phyloP scores from a whole-genome alignment of 2,329 filamentous ascomycete species.

The Metarhizium guizhouense region DNA sequence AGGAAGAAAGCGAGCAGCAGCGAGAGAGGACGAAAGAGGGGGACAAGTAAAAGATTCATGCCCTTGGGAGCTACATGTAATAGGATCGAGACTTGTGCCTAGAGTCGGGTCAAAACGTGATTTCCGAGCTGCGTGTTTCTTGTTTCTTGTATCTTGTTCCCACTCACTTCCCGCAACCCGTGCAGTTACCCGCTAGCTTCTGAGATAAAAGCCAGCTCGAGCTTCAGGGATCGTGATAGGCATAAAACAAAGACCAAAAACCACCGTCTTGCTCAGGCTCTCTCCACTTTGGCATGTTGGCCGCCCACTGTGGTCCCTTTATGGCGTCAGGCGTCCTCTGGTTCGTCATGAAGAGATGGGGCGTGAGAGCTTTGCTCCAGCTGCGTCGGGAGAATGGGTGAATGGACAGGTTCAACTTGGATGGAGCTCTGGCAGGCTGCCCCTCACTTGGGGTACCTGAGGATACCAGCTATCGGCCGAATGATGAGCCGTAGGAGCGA shows the following conservation, averaged over 20 bases:
- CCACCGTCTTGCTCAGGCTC: neutral
- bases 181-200: too few species aligned
- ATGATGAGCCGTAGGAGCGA: too few species aligned
- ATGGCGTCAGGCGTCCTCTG: neutral
- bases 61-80: too few species aligned
- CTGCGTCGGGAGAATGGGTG: too few species aligned
- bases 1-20: neutral
- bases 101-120: neutral
- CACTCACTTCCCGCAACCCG: too few species aligned
- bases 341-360: neutral
- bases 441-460: too few species aligned
- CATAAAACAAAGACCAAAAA: neutral
- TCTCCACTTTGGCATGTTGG: constrained; percentile 2
- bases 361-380: too few species aligned
- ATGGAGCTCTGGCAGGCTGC: too few species aligned
- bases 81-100: too few species aligned
- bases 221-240: neutral
- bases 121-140: neutral
- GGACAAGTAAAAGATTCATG: neutral
- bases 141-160: too few species aligned
- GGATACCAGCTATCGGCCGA: too few species aligned
- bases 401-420: too few species aligned
- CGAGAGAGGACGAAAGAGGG: neutral
- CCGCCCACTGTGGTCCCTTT: neutral
- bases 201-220: neutral